Conservation (phyloP, 2,329 filamentous ascomycete species). For the Cytospora mali region DNA sequence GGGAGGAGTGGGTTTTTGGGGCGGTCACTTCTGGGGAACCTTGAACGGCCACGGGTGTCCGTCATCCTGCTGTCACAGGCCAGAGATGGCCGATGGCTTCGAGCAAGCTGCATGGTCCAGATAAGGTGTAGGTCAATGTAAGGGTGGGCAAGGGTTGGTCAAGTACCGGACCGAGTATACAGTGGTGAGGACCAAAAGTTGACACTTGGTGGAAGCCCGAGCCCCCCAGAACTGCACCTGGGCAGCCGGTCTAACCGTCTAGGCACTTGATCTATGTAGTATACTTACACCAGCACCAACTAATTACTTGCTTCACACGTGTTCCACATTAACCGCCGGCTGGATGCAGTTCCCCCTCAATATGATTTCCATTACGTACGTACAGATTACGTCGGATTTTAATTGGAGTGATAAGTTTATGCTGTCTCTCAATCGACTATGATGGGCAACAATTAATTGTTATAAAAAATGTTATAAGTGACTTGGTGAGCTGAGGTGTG, state of each 20-base stretch:
- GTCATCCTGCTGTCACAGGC: not conserved
- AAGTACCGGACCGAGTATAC: conserved; percentile 9
- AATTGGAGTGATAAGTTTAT: not conserved
- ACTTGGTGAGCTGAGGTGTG: not conserved
- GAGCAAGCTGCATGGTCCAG: not conserved
- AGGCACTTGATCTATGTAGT: conserved; percentile 13
- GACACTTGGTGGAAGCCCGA: conserved; percentile 20
- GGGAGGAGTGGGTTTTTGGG: not conserved
- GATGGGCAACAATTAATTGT: too few species aligned
- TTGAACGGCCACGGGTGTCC: too few species aligned
- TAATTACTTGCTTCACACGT: not conserved
- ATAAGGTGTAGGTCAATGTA: conserved; percentile 3
- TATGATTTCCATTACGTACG: not conserved
- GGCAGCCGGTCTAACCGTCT: conserved; percentile 5
- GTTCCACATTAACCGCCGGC: conserved; percentile 1
- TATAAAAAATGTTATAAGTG: not conserved
- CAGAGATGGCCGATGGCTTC: too few species aligned
- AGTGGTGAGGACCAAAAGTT: conserved; percentile 8
- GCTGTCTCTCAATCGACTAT: too few species aligned
- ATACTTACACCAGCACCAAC: conserved; percentile 9
- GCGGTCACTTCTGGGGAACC: not conserved
- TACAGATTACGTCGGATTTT: not conserved
- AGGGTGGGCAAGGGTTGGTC: too few species aligned
- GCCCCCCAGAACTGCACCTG: not conserved
- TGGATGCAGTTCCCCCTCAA: conserved; percentile 8